Conservation (phyloP, 768 basidiomycete species). For the Macrolepiota fuliginosa region DNA sequence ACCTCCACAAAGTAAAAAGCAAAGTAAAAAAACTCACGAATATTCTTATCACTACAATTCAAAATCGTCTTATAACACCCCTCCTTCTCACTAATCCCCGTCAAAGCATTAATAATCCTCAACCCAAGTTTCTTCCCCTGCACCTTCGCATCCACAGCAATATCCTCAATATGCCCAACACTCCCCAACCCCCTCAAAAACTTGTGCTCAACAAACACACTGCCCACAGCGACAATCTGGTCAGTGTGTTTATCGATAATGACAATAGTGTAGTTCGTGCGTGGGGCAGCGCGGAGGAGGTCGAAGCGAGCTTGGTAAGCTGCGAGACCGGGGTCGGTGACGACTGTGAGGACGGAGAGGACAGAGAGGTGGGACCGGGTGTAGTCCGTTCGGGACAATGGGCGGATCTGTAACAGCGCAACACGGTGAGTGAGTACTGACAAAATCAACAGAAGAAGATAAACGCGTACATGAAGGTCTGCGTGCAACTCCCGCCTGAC, state of each 20-base stretch:
- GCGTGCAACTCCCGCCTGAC: conserved; percentile 58
- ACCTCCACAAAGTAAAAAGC: neutral
- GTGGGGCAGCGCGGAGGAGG: conserved; percentile 46
- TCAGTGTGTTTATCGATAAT: conserved; percentile 75
- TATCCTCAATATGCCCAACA: conserved; percentile 97
- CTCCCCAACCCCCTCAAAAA: conserved; percentile 83
- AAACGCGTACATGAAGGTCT: conserved; percentile 69
- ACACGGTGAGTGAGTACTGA: too few relatives aligned
- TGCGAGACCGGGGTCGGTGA: conserved; percentile 59
- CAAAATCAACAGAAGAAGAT: too few relatives aligned
- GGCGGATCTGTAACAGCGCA: conserved; percentile 88
- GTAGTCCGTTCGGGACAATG: conserved; percentile 84
- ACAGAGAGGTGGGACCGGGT: conserved; percentile 79
- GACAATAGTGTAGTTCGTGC: conserved; percentile 84
- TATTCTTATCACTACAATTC: conserved; percentile 89
- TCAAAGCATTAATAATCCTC: conserved; percentile 83
- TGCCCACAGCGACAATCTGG: conserved; percentile 79
- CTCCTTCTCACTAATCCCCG: conserved; percentile 72
- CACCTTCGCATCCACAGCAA: conserved; percentile 83
- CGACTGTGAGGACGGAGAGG: conserved; percentile 73
- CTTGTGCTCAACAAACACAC: conserved; percentile 90
- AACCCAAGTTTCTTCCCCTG: conserved; percentile 93
- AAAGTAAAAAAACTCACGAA: conserved; percentile 63
- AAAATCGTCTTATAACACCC: conserved; percentile 97
- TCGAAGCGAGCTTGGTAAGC: conserved; percentile 74